phyloP scores from a whole-genome alignment of 495 filamentous ascomycete genomes.

The Letharia lupina region DNA sequence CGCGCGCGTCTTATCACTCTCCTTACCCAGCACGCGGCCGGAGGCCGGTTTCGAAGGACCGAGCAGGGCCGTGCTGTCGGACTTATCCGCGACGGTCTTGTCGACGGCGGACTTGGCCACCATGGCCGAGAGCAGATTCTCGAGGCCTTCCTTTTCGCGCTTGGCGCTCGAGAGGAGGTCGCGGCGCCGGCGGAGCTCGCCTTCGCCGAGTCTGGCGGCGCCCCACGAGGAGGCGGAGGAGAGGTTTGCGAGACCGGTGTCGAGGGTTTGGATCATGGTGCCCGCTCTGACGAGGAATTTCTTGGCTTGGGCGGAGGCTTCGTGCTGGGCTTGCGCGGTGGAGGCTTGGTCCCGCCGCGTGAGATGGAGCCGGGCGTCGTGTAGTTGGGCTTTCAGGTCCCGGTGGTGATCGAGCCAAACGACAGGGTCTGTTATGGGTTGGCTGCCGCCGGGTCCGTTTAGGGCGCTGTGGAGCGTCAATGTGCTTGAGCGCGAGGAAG shows the following conservation, averaged over 20 bases:
- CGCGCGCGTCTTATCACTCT: conserved; percentile 82
- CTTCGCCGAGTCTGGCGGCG: conserved; percentile 56
- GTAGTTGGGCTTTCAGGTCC: conserved; percentile 73
- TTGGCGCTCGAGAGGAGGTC: conserved; percentile 70
- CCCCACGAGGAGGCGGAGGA: conserved; percentile 29
- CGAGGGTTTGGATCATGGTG: conserved; percentile 56
- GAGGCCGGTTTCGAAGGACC: conserved; percentile 27
- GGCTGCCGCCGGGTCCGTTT: conserved; percentile 38
- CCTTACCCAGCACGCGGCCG: conserved; percentile 73
- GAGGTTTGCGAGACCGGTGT: conserved; percentile 57
- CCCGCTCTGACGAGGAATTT: conserved; percentile 67
- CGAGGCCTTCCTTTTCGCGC: conserved; percentile 80
- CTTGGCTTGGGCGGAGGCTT: conserved; percentile 76
- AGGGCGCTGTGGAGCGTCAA: conserved; percentile 37
- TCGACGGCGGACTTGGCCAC: conserved; percentile 48
- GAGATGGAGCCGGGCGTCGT: conserved; percentile 69
- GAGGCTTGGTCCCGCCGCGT: conserved; percentile 67
- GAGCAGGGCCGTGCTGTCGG: conserved; percentile 50
- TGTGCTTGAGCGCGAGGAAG: conserved; percentile 37
- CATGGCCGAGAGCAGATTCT: conserved; percentile 68
- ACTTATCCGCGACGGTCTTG: conserved; percentile 39
- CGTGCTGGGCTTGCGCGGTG: conserved; percentile 58
- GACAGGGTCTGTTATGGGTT: conserved; percentile 60
- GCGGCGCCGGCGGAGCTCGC: conserved; percentile 73
- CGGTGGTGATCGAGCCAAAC: conserved; percentile 82